Conservation (phyloP, 495 filamentous ascomycete genomes). For the Aspergillus sclerotioniger region DNA sequence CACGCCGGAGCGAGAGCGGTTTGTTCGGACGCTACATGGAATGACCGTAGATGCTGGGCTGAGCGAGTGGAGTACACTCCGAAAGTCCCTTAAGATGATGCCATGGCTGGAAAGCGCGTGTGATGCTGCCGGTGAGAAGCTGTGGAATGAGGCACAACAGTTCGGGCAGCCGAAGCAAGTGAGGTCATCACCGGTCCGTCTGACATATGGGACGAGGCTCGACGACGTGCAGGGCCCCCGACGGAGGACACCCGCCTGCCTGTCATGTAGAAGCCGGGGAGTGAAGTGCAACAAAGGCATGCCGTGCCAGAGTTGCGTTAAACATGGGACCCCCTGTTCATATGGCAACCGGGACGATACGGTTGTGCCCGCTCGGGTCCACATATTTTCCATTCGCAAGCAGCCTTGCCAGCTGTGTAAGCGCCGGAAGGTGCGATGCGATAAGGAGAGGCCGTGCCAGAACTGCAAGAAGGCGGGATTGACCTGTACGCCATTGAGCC, state of each 20-base stretch:
- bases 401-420: neutral
- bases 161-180: neutral
- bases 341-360: neutral
- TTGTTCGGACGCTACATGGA: neutral
- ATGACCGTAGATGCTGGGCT: neutral
- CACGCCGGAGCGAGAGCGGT: conserved; percentile 3
- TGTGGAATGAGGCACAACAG: neutral
- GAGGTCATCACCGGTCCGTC: neutral
- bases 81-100: neutral
- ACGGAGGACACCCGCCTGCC: neutral
- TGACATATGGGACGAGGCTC: neutral
- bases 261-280: neutral
- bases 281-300: conserved; percentile 4
- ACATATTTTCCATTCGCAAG: neutral
- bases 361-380: neutral
- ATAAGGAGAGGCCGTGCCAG: neutral
- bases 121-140: conserved; percentile 3
- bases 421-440: neutral
- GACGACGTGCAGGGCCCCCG: neutral
- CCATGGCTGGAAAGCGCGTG: conserved; percentile 8
- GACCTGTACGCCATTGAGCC: neutral
- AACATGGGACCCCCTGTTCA: neutral
- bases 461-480: neutral
- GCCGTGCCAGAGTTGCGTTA: conserved; percentile 4
- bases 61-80: neutral